Percentiles rank a stretch among this genome's conserved stretches.
phyloP scores from a whole-genome alignment of 1,284 basidiomycete genomes.

The Hortiboletus rubellus region DNA sequence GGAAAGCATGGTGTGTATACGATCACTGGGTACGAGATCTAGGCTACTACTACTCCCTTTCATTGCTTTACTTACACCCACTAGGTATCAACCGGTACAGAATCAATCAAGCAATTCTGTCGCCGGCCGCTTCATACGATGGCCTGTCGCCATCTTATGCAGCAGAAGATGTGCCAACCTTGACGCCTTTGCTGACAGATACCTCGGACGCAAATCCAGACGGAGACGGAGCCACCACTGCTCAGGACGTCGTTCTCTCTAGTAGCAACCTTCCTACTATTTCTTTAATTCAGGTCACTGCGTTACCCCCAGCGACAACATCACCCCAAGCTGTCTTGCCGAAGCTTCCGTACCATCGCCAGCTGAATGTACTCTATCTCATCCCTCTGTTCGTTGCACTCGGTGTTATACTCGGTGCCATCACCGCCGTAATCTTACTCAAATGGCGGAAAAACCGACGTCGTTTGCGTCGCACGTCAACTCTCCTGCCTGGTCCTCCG shows the following conservation, averaged over 20 bases:
- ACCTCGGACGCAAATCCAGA: not conserved
- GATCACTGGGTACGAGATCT: slow-evolving; percentile 11
- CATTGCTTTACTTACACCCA: slow-evolving; percentile 5
- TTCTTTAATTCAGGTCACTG: slow-evolving; percentile 37
- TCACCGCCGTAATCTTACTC: slow-evolving; percentile 22
- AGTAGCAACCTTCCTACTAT: not conserved
- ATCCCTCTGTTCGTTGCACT: slow-evolving; percentile 42
- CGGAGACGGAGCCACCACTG: not conserved
- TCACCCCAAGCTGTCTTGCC: slow-evolving; percentile 21
- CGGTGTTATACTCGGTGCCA: slow-evolving; percentile 39
- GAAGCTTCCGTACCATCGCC: slow-evolving; percentile 22
- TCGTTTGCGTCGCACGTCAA: slow-evolving; percentile 11
- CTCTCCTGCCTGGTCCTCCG: slow-evolving; percentile 40
- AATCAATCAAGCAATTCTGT: slow-evolving; percentile 19
- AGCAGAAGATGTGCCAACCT: slow-evolving; percentile 2
- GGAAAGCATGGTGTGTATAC: slow-evolving; percentile 21
- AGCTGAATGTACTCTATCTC: slow-evolving; percentile 40
- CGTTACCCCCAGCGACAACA: slow-evolving; percentile 40
- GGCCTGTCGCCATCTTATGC: not conserved
- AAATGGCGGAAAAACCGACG: slow-evolving; percentile 18
- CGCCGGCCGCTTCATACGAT: slow-evolving; percentile 5
- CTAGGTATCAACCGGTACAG: slow-evolving; percentile 15
- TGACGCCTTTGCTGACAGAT: not conserved
- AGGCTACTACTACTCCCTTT: not conserved
- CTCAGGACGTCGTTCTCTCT: not conserved